Conservation (phyloP, 208 protist species). For the Porcisia hertigi region DNA sequence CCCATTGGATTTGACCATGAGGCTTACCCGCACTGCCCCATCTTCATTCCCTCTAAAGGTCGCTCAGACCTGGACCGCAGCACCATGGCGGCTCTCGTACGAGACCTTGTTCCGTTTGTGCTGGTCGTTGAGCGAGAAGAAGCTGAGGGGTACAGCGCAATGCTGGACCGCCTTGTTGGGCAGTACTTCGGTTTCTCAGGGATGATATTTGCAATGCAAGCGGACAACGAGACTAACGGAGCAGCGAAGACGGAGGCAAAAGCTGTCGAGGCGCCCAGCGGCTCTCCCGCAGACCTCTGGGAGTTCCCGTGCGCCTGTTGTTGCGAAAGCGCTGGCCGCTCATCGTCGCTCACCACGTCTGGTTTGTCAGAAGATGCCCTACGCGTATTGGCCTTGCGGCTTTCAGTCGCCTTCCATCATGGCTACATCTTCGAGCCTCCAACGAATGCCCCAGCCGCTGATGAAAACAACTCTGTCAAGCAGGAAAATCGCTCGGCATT, state of each 20-base stretch:
- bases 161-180: slow-evolving; percentile 65
- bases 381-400: slow-evolving; percentile 13
- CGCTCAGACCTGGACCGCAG: slow-evolving; percentile 56
- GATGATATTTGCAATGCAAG: slow-evolving; percentile 25
- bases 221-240: neutral
- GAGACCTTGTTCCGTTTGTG: slow-evolving; percentile 75
- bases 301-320: slow-evolving; percentile 32
- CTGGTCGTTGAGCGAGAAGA: slow-evolving; percentile 81
- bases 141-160: slow-evolving; percentile 41
- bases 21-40: slow-evolving; percentile 69
- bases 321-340: neutral
- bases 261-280: neutral
- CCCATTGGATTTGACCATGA: slow-evolving; percentile 16
- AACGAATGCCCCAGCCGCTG: neutral
- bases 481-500: neutral
- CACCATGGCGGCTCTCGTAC: slow-evolving; percentile 63
- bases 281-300: slow-evolving; percentile 15
- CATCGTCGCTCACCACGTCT: neutral
- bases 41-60: slow-evolving; percentile 85
- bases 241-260: slow-evolving; percentile 8
- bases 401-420: slow-evolving; percentile 35
- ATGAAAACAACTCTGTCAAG: neutral
- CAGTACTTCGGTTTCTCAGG: slow-evolving; percentile 45
- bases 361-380: slow-evolving; percentile 10
- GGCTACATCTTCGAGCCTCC: slow-evolving; percentile 39